phyloP scores from a whole-genome alignment of 352 stramenopile species.

The Phytophthora niederhauseri region DNA sequence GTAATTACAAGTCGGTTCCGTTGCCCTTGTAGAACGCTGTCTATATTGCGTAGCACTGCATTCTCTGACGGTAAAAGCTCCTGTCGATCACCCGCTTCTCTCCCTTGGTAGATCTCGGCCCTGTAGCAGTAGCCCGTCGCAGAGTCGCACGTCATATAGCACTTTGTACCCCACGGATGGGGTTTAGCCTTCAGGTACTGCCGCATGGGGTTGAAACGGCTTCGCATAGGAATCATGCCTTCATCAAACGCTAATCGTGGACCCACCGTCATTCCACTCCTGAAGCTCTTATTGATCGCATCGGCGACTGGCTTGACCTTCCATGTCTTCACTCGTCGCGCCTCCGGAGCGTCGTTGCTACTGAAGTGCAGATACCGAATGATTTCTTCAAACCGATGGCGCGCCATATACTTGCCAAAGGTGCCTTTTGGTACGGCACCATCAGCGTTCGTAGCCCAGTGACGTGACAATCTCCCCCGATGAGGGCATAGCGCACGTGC shows the following conservation, averaged over 20 bases:
- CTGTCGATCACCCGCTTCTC: neutral
- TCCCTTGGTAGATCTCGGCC: slow-evolving; percentile 9
- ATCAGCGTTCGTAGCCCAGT: neutral
- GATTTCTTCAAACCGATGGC: slow-evolving; percentile 2
- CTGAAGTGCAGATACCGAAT: slow-evolving; percentile 6
- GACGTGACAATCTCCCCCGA: neutral
- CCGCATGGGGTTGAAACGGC: slow-evolving; percentile 11
- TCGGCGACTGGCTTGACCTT: slow-evolving; percentile 8
- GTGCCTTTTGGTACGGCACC: slow-evolving; percentile 7
- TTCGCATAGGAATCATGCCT: slow-evolving; percentile 5
- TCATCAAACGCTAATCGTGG: slow-evolving; percentile 3
- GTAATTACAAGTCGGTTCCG: slow-evolving; percentile 9
- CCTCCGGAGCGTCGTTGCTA: neutral
- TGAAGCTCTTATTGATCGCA: neutral
- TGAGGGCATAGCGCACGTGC: neutral
- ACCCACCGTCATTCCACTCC: neutral
- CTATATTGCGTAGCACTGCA: slow-evolving; percentile 6
- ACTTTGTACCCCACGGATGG: slow-evolving; percentile 5
- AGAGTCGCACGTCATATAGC: slow-evolving; percentile 3
- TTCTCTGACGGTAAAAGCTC: slow-evolving; percentile 3
- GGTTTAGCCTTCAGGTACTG: slow-evolving; percentile 6
- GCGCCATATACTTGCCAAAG: slow-evolving; percentile 6
- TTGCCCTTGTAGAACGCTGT: slow-evolving; percentile 2
- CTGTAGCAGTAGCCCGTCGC: slow-evolving; percentile 4
- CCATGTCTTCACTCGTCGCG: neutral